Base-by-base conservation (phyloP, 208 protist genomes). In the Crithidia fasciculata region DNA sequence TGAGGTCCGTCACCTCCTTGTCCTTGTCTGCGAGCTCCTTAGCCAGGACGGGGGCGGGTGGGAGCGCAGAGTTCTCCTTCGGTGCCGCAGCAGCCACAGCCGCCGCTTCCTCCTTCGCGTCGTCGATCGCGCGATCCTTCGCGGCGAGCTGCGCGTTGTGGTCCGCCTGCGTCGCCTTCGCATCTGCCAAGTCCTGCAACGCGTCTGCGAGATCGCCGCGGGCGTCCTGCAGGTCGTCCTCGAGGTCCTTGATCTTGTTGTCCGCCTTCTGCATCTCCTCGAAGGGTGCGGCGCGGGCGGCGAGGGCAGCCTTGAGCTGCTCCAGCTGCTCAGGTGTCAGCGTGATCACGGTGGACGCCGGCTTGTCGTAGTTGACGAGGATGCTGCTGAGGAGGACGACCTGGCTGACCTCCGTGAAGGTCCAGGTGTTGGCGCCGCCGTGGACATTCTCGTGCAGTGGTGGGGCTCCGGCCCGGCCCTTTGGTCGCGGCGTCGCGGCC, bases 281-380 rank as follows among this genome's bases (percentile, higher is more conserved):
- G 45, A 68, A 76, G 13, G 63, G 56, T 3, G 67, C 37, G 16
- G 69, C 75, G 54, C 84, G 78, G 10, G 54, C 53, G 50, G 68
- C 45, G 15, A 89, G 76, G 28, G 74, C 64, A 28, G 62, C 36
- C 54, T 40, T 54, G 36, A 90, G 71, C 63, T 81, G 74, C 39
- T 64, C 53, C 4, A 86, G 53, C 54, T 90, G 80, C 56, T 76
- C 75, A 5, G 68, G 69, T 16, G 73, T 83, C 28, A 90, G 76
- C 28, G 60, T 71, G 59, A 86, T 49, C 50, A 78, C 63, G 12
- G 62, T 80, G 8, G 71, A 53, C n/a, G 80, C 75, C 0, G 82
- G 69, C 47, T 44, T 49, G 69, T 85, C 79, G 72, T 85, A 86
- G 58, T 81, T 76, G 45, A 69, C 67, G n/a, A 89, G 76, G 15